phyloP scores from a whole-genome alignment of 495 filamentous ascomycete species.

The Chaetomium cochliodes region DNA sequence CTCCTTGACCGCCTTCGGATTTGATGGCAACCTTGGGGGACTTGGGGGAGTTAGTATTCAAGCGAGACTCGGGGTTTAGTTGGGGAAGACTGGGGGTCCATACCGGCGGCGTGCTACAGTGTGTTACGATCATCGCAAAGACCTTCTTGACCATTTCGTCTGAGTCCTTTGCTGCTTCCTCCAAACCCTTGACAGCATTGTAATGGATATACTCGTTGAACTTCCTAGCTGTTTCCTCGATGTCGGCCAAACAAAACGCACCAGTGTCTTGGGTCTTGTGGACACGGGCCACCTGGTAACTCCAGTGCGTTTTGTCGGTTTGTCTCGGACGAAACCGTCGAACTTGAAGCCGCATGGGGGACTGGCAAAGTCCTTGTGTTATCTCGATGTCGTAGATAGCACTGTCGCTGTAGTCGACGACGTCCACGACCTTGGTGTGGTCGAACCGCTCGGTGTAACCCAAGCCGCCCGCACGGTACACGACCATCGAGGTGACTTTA shows the following conservation, averaged over 20 bases:
- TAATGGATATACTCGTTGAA: constrained; percentile 37
- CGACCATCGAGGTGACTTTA: constrained; percentile 39
- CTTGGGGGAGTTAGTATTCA: too few relatives aligned
- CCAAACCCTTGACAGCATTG: constrained; percentile 29
- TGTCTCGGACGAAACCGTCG: constrained; percentile 35
- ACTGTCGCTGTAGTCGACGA: constrained; percentile 33
- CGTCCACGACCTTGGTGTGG: constrained; percentile 40
- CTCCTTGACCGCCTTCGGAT: not conserved
- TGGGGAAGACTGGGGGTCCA: not conserved
- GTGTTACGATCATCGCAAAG: constrained; percentile 27
- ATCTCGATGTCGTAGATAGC: constrained; percentile 33
- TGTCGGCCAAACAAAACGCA: constrained; percentile 41
- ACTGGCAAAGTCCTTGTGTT: constrained; percentile 32
- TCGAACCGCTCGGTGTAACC: constrained; percentile 42
- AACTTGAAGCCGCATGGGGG: constrained; percentile 37
- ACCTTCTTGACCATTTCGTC: constrained; percentile 25
- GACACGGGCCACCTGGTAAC: constrained; percentile 24
- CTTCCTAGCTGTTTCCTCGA: constrained; percentile 32
- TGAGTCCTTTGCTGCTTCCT: constrained; percentile 19
- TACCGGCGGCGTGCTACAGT: constrained; percentile 26
- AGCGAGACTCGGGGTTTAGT: not conserved
- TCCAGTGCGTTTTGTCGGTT: constrained; percentile 34
- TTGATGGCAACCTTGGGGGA: not conserved
- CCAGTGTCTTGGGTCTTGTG: constrained; percentile 28
- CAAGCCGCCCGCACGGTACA: constrained; percentile 43